phyloP scores from a whole-genome alignment of 2,329 filamentous ascomycete genomes.

The Fusarium sp. region DNA sequence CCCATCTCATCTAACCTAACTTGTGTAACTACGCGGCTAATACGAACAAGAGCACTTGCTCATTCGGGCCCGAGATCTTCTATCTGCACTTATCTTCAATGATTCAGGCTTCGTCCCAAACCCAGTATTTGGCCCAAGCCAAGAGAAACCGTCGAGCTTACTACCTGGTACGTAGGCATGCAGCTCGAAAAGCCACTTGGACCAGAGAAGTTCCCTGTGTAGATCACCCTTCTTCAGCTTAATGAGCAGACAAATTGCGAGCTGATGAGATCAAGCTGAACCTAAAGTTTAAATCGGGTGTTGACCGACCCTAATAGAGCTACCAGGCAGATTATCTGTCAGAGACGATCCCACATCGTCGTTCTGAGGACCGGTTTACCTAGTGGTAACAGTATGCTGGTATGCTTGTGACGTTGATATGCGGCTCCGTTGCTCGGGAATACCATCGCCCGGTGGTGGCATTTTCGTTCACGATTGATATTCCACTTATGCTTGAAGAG shows the following conservation, averaged over 20 bases:
- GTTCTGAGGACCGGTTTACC: background rate
- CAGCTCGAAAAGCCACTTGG: slow-evolving; percentile 1
- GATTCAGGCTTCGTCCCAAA: slow-evolving; percentile 16
- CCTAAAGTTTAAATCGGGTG: slow-evolving; percentile 14
- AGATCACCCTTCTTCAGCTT: slow-evolving; percentile 9
- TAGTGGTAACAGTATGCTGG: background rate
- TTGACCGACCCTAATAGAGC: slow-evolving; percentile 19
- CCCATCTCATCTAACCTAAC: background rate
- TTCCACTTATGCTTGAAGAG: background rate
- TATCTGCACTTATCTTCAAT: background rate
- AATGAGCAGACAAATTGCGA: slow-evolving; percentile 5
- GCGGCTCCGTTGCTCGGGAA: slow-evolving; percentile 18
- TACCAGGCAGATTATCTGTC: background rate
- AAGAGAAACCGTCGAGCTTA: background rate
- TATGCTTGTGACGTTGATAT: slow-evolving; percentile 28
- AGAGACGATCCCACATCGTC: slow-evolving; percentile 6
- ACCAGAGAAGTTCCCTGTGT: background rate
- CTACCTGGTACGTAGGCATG: background rate
- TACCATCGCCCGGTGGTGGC: background rate
- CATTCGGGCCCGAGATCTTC: slow-evolving; percentile 1
- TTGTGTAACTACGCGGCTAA: slow-evolving; percentile 5
- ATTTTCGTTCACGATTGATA: slow-evolving; percentile 2
- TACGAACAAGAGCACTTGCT: slow-evolving; percentile 1
- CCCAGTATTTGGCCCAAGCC: slow-evolving; percentile 6
- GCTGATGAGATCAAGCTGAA: slow-evolving; percentile 31